phyloP scores from a whole-genome alignment of 2,329 filamentous ascomycete genomes.

The Ceratocystis alfenasii region DNA sequence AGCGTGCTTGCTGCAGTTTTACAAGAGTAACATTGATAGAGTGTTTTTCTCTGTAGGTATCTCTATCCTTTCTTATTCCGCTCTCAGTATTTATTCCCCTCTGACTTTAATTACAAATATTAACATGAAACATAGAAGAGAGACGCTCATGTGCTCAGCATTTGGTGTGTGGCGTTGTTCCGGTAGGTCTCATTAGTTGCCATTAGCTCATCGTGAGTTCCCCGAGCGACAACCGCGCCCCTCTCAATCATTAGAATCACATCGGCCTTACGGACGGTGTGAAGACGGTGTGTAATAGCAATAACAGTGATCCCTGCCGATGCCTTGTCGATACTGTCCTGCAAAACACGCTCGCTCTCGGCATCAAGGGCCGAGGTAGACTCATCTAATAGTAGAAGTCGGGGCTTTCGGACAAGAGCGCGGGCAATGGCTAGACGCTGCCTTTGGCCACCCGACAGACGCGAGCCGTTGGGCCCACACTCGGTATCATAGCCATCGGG shows the following conservation, averaged over 20 bases:
- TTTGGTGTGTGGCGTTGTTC: constrained; percentile 42
- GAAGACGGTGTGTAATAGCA: constrained; percentile 46
- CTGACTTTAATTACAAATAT: background rate
- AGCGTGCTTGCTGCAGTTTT: background rate
- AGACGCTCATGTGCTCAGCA: constrained; percentile 28
- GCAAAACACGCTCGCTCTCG: constrained; percentile 53
- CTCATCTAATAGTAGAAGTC: constrained; percentile 68
- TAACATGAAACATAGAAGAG: background rate
- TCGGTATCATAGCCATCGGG: constrained; percentile 55
- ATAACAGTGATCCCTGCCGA: constrained; percentile 44
- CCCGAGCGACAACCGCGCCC: constrained; percentile 40
- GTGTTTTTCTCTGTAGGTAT: background rate
- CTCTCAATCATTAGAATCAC: constrained; percentile 47
- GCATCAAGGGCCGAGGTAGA: constrained; percentile 68
- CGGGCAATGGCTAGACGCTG: constrained; percentile 70
- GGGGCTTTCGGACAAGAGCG: constrained; percentile 58
- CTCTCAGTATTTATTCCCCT: background rate
- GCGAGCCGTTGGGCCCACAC: constrained; percentile 59
- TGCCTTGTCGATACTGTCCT: constrained; percentile 51
- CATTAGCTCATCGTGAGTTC: constrained; percentile 43
- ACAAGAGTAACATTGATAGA: background rate
- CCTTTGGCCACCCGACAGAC: constrained; percentile 66
- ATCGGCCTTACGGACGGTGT: constrained; percentile 45
- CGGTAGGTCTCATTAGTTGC: constrained; percentile 42
- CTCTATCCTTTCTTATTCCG: background rate